These are phyloP conservation scores for Arthrobotrys conoides DNA, from an alignment of 2,329 filamentous ascomycete species.

Conservation along the genomic window DNA sequence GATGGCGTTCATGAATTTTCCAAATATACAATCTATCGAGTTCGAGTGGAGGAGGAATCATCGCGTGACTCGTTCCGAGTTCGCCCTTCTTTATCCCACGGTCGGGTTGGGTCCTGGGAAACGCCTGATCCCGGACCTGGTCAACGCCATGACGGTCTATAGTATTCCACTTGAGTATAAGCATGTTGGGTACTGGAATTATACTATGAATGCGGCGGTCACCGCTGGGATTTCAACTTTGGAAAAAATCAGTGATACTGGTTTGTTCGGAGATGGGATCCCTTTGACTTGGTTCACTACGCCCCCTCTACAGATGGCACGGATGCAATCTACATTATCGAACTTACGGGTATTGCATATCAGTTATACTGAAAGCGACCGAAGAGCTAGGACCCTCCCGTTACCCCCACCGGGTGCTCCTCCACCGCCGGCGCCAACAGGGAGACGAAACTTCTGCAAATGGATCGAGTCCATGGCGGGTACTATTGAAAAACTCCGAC, in stretches of 20 bases:
- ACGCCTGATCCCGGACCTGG: conserved; percentile 18
- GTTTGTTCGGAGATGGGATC: conserved; percentile 33
- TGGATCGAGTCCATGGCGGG: conserved; percentile 36
- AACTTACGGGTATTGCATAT: conserved; percentile 33
- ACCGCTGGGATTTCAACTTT: conserved; percentile 18
- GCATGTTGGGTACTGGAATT: conserved; percentile 47
- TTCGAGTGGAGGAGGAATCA: conserved; percentile 43
- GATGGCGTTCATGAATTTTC: conserved; percentile 35
- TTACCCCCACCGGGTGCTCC: not conserved
- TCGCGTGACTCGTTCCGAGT: conserved; percentile 39
- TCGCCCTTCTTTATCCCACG: conserved; percentile 32
- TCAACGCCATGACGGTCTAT: conserved; percentile 39
- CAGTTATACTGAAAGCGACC: conserved; percentile 23
- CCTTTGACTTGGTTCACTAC: conserved; percentile 44
- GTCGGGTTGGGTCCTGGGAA: conserved; percentile 28
- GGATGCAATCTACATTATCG: conserved; percentile 26
- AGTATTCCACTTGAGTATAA: conserved; percentile 45
- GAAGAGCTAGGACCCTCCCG: conserved; percentile 12
- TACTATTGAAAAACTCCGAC: conserved; percentile 32
- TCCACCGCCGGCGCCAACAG: not conserved
- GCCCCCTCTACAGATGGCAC: conserved; percentile 11
- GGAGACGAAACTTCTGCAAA: conserved; percentile 34
- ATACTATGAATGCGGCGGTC: conserved; percentile 32
- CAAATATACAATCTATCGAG: conserved; percentile 42
- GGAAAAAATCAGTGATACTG: conserved; percentile 45